Percentiles rank a stretch among this genome's conserved stretches.
These are phyloP conservation scores for Aphanoascus verrucosus DNA, from an alignment of 2,329 filamentous ascomycete genomes.

Conservation along the genomic window DNA sequence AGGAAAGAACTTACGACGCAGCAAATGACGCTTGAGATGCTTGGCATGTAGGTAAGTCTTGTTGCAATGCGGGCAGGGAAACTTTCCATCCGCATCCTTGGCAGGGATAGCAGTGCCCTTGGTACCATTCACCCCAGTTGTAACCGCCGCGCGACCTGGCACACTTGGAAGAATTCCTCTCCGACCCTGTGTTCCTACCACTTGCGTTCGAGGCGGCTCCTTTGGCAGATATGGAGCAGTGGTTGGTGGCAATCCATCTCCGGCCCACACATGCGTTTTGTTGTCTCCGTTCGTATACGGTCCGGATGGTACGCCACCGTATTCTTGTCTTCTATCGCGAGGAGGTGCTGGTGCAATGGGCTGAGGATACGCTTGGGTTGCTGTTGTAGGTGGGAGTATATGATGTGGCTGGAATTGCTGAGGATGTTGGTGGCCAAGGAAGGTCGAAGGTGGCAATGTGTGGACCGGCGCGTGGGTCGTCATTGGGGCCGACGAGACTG, in stretches of 20 bases:
- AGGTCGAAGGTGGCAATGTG: constrained; percentile 34
- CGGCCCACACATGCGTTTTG: constrained; percentile 45
- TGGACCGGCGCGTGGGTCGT: constrained; percentile 32
- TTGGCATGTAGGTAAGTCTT: constrained; percentile 97
- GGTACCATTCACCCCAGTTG: constrained; percentile 49
- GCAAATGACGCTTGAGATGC: constrained; percentile 89
- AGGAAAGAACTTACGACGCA: constrained; percentile 66
- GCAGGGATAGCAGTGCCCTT: constrained; percentile 80
- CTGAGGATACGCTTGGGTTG: constrained; percentile 59
- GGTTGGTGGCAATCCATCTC: constrained; percentile 31
- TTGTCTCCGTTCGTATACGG: constrained; percentile 50
- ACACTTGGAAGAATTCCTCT: constrained; percentile 86
- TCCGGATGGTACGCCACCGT: constrained; percentile 61
- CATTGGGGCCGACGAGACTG: constrained; percentile 33
- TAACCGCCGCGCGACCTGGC: constrained; percentile 67
- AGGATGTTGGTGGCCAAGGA: constrained; percentile 29
- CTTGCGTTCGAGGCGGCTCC: constrained; percentile 55
- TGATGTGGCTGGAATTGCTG: constrained; percentile 29
- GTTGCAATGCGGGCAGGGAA: constrained; percentile 93
- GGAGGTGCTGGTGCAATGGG: constrained; percentile 63
- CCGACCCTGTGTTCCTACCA: constrained; percentile 87
- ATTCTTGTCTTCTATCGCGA: constrained; percentile 39
- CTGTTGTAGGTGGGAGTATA: constrained; percentile 58
- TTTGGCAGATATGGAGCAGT: constrained; percentile 32
- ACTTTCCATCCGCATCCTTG: constrained; percentile 96